Evolutionary conservation across 768 basidiomycete species (phyloP), one percentile per base, ranked within the genome.

Genomic region (Boletus subcaerulescens): DNA sequence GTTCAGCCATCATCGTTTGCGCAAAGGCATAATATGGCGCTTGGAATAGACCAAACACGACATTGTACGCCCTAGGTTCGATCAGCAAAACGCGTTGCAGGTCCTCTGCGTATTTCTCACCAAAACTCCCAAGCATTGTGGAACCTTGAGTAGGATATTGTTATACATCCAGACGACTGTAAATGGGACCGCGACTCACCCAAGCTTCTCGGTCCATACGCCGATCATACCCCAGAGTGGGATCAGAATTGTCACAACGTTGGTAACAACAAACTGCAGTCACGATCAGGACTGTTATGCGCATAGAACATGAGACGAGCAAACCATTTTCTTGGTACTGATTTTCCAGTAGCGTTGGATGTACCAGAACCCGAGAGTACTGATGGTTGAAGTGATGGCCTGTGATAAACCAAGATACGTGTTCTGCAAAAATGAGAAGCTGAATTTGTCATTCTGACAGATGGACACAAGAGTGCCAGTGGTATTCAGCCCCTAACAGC

Each of bases 61-160:
- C 76, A 55, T 91, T 91, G 72, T 92, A 93, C 6, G 82, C 84
- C 85, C 87, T 87, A 55, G 24, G 36, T 36, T 45, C 2, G 44
- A 40, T 56, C 26, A 58, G 59, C 12, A 31, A 39, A 20, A 15
- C 3, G 5, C 2, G 1, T 35, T 22, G 18, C 8, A 32, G 33
- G 1, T 14, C 18, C 15, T 39, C 42, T 17, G 24, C 49, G 43
- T 42, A 4, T 20, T 52, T 63, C 73, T 46, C 61, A 86, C 89
- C 91, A 95, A 71, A 93, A 93, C 62, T 93, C 91, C 90, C 91
- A 92, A 14, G 63, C 79, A 55, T 91, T 89, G 65, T 91, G 90
- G 71, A 89, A 91, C 2, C 81, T 83, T 38, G 7, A 20, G n/a
- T 17, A 15, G 1, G 17, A 41, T 18, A 3, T 3, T 0, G 40